Conservation (phyloP, 768 basidiomycete species). For the Suillus alpinus region DNA sequence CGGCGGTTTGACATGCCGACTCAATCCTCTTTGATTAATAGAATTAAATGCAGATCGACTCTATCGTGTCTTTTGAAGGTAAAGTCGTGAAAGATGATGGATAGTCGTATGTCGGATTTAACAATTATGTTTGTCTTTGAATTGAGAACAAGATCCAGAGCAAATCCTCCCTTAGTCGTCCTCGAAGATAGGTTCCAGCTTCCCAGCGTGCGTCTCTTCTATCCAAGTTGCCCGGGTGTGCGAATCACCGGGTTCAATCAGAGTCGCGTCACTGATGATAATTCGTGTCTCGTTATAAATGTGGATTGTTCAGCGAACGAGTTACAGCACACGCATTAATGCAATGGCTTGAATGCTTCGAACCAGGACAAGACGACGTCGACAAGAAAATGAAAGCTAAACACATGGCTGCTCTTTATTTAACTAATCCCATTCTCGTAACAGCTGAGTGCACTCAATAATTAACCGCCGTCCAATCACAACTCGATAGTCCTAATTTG, state of each 20-base stretch:
- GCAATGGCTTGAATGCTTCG: background rate
- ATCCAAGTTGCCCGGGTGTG: background rate
- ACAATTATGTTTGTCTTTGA: background rate
- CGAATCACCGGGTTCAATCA: background rate
- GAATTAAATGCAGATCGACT: background rate
- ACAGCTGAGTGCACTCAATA: background rate
- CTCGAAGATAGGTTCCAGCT: background rate
- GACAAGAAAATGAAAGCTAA: background rate
- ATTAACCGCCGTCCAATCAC: background rate
- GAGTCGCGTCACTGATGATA: background rate
- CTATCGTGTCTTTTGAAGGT: background rate
- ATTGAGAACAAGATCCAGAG: slow-evolving; percentile 7
- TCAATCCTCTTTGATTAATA: background rate
- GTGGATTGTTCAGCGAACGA: background rate
- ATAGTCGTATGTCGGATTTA: background rate
- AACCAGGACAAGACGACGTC: background rate
- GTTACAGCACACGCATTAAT: background rate
- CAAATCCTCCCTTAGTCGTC: background rate
- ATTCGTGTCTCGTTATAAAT: background rate
- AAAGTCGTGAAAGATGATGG: background rate
- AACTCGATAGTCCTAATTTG: background rate
- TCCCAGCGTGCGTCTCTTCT: background rate
- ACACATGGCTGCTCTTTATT: slow-evolving; percentile 1
- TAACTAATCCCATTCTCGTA: background rate
- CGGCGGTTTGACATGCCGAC: slow-evolving; percentile 22